These are phyloP conservation scores for Celoporthe dispersa DNA, from an alignment of 2,329 filamentous ascomycete species.

Conservation along the genomic window DNA sequence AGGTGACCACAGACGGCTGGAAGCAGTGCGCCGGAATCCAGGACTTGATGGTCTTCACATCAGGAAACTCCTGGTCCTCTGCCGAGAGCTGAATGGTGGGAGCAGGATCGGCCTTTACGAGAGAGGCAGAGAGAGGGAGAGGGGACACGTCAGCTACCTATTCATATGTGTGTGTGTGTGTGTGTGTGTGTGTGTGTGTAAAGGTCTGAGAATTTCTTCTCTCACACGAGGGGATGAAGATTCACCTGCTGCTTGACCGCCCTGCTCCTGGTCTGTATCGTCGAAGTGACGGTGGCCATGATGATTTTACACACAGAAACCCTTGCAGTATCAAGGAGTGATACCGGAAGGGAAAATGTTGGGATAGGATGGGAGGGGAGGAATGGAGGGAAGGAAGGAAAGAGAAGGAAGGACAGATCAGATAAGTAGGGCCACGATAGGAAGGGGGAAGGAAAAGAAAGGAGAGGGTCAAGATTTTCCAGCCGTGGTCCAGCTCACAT, in stretches of 20 bases:
- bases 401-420: background rate
- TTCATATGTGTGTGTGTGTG: background rate
- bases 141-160: slow-evolving; percentile 14
- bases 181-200: too few species aligned
- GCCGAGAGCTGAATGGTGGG: slow-evolving; percentile 21
- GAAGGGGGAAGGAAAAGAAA: slow-evolving; percentile 6
- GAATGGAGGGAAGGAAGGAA: background rate
- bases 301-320: background rate
- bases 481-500: background rate
- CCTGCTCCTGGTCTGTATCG: slow-evolving; percentile 29
- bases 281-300: slow-evolving; percentile 25
- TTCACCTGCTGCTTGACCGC: slow-evolving; percentile 25
- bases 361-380: background rate
- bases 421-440: background rate
- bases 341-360: background rate
- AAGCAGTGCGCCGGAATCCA: slow-evolving; percentile 68
- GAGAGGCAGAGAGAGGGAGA: background rate
- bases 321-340: background rate
- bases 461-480: background rate
- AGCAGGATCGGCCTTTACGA: slow-evolving; percentile 17
- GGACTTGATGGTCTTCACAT: slow-evolving; percentile 53
- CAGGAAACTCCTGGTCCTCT: slow-evolving; percentile 42
- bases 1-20: slow-evolving; percentile 55
- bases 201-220: background rate
- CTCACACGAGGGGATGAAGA: background rate